Evolutionary conservation across 306 rosid genomes (phyloP).

Genomic region (Medicago lupulina): DNA sequence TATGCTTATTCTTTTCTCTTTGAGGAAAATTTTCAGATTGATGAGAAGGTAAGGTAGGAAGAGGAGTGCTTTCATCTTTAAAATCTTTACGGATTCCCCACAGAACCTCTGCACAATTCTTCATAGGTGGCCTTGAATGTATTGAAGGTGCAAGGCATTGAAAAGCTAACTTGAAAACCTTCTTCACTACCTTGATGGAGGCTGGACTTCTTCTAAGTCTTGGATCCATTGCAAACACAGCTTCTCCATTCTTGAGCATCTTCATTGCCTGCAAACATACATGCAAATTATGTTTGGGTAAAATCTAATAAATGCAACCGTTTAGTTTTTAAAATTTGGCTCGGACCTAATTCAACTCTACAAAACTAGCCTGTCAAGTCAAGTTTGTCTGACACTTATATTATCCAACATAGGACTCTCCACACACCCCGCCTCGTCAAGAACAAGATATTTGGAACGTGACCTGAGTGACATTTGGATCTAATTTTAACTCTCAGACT

Average conservation of each 20-base stretch:
- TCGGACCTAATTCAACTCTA: no score
- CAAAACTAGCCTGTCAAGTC: no score
- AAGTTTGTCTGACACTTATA: no score
- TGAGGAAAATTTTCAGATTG: slow-evolving; percentile 65
- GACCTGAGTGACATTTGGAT: no score
- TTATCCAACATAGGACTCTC: no score
- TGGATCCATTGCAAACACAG: slow-evolving; percentile 81
- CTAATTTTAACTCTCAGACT: no score
- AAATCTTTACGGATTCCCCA: slow-evolving; percentile 78
- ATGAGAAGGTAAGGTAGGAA: slow-evolving; percentile 49
- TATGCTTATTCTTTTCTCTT: slow-evolving; percentile 51
- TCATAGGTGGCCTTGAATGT: slow-evolving; percentile 83
- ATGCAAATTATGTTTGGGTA: slow-evolving; percentile 25
- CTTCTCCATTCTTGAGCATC: slow-evolving; percentile 73
- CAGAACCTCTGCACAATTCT: slow-evolving; percentile 71
- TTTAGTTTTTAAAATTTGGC: no score
- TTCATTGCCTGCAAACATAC: slow-evolving; percentile 73
- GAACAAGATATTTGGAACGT: no score
- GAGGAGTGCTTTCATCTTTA: slow-evolving; percentile 52
- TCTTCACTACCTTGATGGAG: slow-evolving; percentile 68
- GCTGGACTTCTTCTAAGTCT: slow-evolving; percentile 69
- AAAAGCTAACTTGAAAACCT: slow-evolving; percentile 66
- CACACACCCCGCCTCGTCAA: no score
- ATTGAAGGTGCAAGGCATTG: slow-evolving; percentile 70
- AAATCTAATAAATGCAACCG: background rate